Evolutionary conservation across 23 red algal genomes (phyloP), one percentile per base, ranked within the genome.

Genomic region (Gracilariopsis chorda): DNA sequence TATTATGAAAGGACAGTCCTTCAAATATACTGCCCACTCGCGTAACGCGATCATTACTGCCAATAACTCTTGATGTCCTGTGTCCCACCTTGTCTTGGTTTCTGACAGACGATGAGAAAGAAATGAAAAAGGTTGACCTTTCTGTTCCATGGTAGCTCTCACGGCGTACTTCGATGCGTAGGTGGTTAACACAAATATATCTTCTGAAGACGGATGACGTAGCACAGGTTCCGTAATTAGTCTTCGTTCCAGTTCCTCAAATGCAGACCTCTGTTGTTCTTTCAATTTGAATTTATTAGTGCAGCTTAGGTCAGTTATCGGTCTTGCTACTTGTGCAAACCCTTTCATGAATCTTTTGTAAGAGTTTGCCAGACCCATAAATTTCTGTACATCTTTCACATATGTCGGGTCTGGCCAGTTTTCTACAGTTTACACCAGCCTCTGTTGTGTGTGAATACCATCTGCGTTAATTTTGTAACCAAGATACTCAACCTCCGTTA

Each of bases 81-180:
- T 74, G 27, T 74, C 67, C 67, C 67, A 34, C 10, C 35, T 36
- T 37, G 20, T 74, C 44, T 74, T 39, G 25, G 10, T 37, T 20
- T 74, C 67, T 41, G 24, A 37, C 0, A 74, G 67, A 11, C 67
- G 25, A 41, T 1, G 67, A 20, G 67, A 74, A 21, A 74, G 35
- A 74, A 41, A 74, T 37, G 28, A 8, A 20, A 74, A 30, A 39
- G 27, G 67, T 39, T 41, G 67, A 37, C 20, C 67, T 20, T 11
- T 41, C 35, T 37, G 67, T 35, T 74, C 67, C 9, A 74, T n/a
- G 35, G 28, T 11, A 41, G 67, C 1, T 11, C 67, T 39, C 24
- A 74, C 67, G 23, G 67, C 67, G 44, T 37, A 74, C 1, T 74
- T 74, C 24, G 67, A 74, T 37, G 67, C 67, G 35, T 74, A 30